Conservation (phyloP, 164 flowering plant genomes). For the Cinnamomum micranthum region DNA sequence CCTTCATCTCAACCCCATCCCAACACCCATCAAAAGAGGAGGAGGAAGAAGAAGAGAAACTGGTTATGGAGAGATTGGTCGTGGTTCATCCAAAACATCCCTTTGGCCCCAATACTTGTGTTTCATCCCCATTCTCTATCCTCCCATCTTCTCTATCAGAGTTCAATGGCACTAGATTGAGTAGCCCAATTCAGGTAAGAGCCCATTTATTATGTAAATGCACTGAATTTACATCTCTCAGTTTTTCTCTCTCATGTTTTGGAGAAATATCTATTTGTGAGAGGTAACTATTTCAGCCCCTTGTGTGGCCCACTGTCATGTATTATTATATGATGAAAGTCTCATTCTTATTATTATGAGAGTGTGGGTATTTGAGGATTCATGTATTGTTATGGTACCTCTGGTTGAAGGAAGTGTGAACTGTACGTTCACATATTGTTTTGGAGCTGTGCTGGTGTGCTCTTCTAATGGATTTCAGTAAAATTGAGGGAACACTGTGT, state of each 20-base stretch:
- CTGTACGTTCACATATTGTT: too few relatives aligned
- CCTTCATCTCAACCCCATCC: not conserved
- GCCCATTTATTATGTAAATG: not conserved
- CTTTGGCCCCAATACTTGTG: not conserved
- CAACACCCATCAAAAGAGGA: not conserved
- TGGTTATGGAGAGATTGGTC: slow-evolving; percentile 57
- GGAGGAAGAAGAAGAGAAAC: not conserved
- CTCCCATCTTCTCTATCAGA: slow-evolving; percentile 71
- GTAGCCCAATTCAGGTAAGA: slow-evolving; percentile 52
- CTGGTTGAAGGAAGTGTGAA: too few relatives aligned
- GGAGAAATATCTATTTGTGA: not conserved
- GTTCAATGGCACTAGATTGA: slow-evolving; percentile 65
- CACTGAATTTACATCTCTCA: too few relatives aligned
- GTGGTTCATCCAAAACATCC: slow-evolving; percentile 55
- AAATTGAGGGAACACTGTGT: too few relatives aligned
- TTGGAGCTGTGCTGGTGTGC: too few relatives aligned
- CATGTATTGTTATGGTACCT: too few relatives aligned
- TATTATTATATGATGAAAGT: too few relatives aligned
- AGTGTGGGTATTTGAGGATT: too few relatives aligned
- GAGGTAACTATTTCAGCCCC: not conserved
- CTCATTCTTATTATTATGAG: too few relatives aligned
- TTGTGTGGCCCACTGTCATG: not conserved
- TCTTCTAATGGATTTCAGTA: too few relatives aligned
- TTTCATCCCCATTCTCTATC: slow-evolving; percentile 36
- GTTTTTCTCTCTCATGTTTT: not conserved